Base-by-base conservation (phyloP, 768 basidiomycete genomes). In the Naganishia antarctica region DNA sequence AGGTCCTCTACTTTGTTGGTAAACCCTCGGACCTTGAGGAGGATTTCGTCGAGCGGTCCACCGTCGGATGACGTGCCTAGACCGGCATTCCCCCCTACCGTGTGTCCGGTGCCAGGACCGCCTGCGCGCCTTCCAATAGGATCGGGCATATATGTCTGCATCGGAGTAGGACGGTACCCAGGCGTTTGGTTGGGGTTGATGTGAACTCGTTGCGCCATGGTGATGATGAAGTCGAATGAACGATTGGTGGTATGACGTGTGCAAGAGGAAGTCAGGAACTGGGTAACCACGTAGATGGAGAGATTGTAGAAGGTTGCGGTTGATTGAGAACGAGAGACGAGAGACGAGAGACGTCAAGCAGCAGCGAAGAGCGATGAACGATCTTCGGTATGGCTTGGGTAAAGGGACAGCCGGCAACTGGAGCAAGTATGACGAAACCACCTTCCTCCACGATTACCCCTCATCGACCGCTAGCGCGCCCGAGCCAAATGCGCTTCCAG, bases 1-100 rank as follows among this genome's bases (percentile, higher is more conserved):
- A 86, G 81, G 80, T 99, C 96, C 80, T 99, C 96, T 62, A 91
- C 82, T 77, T 85, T 74, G 60, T 69, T 70, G 47, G 74, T 78
- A 9, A 66, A 69, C 43, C 62, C 68, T 63, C 74, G 70, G 45
- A 77, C 74, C 63, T 77, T 70, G 25, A 61, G 63, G 23, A 73
- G 32, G 50, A 71, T 51, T 47, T 71, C 68, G 34, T 73, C 69
- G 28, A 61, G 64, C 9, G 58, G 47, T 18, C 64, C 63, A 7
- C 69, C 70, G 26, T 57, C 37, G 23, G 53, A 57, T 25, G 32
- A 40, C 40, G 53, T 57, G 23, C 50, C 49, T 21, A 32, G 40
- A 53, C 50, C 50, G 13, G 41, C 40, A 21, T 28, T 60, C n/a
- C 53, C 51, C 41, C 44, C 50, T 26, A 53, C 29, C 2, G 40